phyloP scores from a whole-genome alignment of 1,284 basidiomycete species.

The Neotropicomus parvogracilis region DNA sequence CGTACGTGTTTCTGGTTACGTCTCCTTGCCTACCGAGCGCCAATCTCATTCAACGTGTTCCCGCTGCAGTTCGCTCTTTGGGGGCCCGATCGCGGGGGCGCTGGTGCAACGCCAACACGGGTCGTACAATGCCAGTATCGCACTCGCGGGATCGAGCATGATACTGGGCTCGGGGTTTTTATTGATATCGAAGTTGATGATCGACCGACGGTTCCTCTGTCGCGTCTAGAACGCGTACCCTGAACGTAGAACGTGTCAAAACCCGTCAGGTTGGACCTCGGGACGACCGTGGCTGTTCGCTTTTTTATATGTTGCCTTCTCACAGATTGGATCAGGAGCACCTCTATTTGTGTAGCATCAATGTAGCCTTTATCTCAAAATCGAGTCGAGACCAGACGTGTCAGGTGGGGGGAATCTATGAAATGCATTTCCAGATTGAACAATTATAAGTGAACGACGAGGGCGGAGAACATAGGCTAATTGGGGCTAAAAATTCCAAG shows the following conservation, averaged over 20 bases:
- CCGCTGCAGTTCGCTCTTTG: conserved; percentile 48
- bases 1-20: conserved; percentile 47
- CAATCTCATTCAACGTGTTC: conserved; percentile 3
- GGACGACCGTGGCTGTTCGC: not conserved
- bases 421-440: conserved; percentile 29
- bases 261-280: not conserved
- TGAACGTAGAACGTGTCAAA: not conserved
- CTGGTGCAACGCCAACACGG: conserved; percentile 45
- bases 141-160: conserved; percentile 56
- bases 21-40: not conserved
- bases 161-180: conserved; percentile 55
- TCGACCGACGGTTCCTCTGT: conserved; percentile 39
- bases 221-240: conserved; percentile 20
- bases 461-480: conserved; percentile 22
- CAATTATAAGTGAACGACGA: conserved; percentile 25
- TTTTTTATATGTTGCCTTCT: not conserved
- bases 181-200: conserved; percentile 44
- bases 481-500: conserved; percentile 5
- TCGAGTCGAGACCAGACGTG: too few species aligned
- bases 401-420: conserved; percentile 16
- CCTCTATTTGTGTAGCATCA: conserved; percentile 24
- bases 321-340: conserved; percentile 16
- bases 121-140: conserved; percentile 49
- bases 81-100: conserved; percentile 57
- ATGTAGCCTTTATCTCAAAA: conserved; percentile 31